Conservation (phyloP, 2,329 filamentous ascomycete genomes). For the Corniculantispora saksenae region DNA sequence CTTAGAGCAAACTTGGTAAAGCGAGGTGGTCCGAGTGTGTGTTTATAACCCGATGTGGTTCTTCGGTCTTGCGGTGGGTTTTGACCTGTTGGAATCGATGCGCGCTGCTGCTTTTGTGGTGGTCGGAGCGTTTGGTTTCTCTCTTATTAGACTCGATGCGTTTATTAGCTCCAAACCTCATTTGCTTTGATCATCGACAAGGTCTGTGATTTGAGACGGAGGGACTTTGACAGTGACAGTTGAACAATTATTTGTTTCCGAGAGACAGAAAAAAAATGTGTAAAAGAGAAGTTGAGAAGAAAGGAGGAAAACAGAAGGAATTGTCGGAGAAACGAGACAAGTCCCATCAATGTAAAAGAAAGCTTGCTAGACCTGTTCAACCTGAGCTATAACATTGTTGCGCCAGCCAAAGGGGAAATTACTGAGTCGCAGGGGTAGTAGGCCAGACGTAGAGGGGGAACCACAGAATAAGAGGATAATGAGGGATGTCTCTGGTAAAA, state of each 20-base stretch:
- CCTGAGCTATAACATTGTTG: background rate
- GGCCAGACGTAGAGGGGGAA: background rate
- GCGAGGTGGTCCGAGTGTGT: background rate
- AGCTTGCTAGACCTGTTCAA: background rate
- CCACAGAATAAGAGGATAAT: background rate
- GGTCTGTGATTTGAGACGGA: background rate
- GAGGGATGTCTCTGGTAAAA: background rate
- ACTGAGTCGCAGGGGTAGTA: conserved; percentile 7
- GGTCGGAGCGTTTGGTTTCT: background rate
- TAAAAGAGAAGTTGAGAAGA: background rate
- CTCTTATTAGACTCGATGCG: background rate
- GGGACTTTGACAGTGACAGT: background rate
- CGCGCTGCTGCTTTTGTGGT: background rate
- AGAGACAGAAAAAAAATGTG: background rate
- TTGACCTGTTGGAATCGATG: background rate
- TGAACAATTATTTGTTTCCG: background rate
- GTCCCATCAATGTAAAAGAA: background rate
- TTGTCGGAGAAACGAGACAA: background rate
- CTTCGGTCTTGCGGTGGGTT: background rate
- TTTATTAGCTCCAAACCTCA: background rate
- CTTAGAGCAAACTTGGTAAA: background rate
- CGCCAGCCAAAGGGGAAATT: background rate
- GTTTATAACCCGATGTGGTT: background rate
- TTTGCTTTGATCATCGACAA: background rate
- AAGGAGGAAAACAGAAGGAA: background rate